Evolutionary conservation across 2,329 filamentous ascomycete genomes (phyloP).

Genomic region (Monosporascus sp.): DNA sequence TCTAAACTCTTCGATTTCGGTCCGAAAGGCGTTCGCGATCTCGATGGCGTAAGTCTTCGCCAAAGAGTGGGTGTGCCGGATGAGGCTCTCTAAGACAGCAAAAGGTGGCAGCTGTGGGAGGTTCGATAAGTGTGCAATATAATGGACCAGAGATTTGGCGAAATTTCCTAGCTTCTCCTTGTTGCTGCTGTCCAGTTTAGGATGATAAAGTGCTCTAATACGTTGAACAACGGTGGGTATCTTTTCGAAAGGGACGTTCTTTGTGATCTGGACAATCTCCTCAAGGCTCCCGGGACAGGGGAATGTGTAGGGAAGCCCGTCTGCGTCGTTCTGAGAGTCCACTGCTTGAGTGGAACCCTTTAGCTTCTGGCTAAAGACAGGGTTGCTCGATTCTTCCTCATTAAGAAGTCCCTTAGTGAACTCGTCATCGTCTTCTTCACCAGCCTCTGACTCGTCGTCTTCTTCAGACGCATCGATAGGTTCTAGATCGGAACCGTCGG

Average conservation of each 20-base stretch:
- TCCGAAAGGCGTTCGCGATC: constrained; percentile 71
- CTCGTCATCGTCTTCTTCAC: constrained; percentile 55
- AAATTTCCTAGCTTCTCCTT: constrained; percentile 74
- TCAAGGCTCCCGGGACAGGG: constrained; percentile 73
- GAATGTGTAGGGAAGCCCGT: constrained; percentile 75
- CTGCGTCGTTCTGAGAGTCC: constrained; percentile 39
- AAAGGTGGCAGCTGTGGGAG: constrained; percentile 48
- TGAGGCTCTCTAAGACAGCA: constrained; percentile 66
- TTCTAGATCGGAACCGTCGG: constrained; percentile 69
- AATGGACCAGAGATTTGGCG: constrained; percentile 59
- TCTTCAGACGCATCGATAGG: constrained; percentile 48
- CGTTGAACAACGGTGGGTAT: constrained; percentile 78
- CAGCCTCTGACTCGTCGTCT: constrained; percentile 36
- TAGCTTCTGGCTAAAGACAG: constrained; percentile 38
- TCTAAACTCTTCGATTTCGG: constrained; percentile 58
- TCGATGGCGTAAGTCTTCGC: constrained; percentile 78
- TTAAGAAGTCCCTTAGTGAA: constrained; percentile 65
- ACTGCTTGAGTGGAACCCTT: constrained; percentile 34
- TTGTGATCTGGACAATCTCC: constrained; percentile 64
- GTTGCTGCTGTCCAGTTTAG: constrained; percentile 77
- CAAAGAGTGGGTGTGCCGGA: constrained; percentile 88
- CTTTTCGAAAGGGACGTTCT: constrained; percentile 56
- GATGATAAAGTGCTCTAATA: constrained; percentile 87
- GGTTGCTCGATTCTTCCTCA: constrained; percentile 49
- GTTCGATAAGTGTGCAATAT: constrained; percentile 46